Conservation (phyloP, 306 rosid species). For the Quercus mongolica region DNA sequence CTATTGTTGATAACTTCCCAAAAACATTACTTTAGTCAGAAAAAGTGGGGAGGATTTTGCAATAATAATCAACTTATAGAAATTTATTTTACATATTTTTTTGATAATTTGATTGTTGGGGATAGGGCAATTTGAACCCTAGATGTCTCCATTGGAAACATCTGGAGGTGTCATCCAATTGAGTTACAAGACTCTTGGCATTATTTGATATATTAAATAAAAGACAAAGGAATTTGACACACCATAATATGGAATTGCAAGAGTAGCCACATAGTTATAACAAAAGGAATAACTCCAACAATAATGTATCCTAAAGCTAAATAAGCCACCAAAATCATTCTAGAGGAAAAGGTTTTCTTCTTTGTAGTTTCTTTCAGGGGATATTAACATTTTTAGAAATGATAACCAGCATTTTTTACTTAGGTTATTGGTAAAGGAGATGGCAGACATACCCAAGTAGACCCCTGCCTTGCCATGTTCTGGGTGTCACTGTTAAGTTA, state of each 20-base stretch:
- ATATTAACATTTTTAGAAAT: not conserved
- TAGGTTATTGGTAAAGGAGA: constrained; percentile 1
- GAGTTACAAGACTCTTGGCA: too few species aligned
- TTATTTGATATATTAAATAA: too few species aligned
- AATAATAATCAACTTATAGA: not conserved
- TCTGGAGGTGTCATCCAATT: too few species aligned
- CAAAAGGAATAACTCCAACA: too few species aligned
- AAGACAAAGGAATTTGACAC: too few species aligned
- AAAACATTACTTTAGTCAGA: not conserved
- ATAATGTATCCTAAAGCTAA: not conserved
- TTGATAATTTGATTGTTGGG: too few species aligned
- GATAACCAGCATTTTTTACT: not conserved
- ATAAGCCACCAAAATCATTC: not conserved
- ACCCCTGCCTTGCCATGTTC: constrained; percentile 95
- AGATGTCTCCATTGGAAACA: too few species aligned
- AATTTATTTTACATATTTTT: not conserved
- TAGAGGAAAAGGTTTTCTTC: not conserved
- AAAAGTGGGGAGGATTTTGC: not conserved
- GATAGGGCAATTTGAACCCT: too few species aligned
- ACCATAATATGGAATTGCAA: too few species aligned
- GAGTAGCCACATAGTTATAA: too few species aligned
- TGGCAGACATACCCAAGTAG: constrained; percentile 71
- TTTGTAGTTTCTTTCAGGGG: constrained; percentile 14
- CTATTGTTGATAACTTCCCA: not conserved
- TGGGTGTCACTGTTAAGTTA: constrained; percentile 70